Conservation (phyloP, 208 protist genomes). For the Naegleria gruberi region DNA sequence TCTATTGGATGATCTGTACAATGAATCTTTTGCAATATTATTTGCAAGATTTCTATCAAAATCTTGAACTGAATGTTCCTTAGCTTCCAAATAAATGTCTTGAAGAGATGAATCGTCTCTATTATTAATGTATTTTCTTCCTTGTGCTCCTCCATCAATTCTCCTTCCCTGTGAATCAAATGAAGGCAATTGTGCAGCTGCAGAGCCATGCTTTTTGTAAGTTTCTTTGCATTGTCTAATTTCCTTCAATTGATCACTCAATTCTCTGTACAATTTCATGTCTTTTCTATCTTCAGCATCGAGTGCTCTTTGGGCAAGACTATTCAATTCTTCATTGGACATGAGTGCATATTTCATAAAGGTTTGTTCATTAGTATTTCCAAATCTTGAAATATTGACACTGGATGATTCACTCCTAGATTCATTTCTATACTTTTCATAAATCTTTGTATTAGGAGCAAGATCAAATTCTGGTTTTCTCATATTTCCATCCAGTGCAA, state of each 20-base stretch:
- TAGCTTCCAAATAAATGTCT: not conserved
- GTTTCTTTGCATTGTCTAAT: not conserved
- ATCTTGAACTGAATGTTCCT: conserved; percentile 7
- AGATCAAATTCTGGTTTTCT: not conserved
- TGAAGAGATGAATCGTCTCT: not conserved
- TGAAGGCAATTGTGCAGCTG: not conserved
- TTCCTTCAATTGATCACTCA: not conserved
- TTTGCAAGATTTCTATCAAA: not conserved
- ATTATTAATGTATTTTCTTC: not conserved
- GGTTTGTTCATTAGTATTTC: not conserved
- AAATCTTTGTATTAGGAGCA: not conserved
- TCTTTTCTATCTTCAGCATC: not conserved
- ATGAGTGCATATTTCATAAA: not conserved
- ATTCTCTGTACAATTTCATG: not conserved
- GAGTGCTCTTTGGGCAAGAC: not conserved
- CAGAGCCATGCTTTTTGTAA: not conserved
- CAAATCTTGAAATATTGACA: not conserved
- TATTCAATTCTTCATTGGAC: conserved; percentile 10
- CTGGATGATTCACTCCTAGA: not conserved
- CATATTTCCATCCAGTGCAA: not conserved
- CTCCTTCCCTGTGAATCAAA: not conserved
- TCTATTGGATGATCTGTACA: not conserved
- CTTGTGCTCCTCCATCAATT: not conserved
- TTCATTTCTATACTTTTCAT: not conserved
- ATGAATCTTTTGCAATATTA: not conserved